Conservation (phyloP, 176 grass and related monocot species). For the Avena eriantha region DNA sequence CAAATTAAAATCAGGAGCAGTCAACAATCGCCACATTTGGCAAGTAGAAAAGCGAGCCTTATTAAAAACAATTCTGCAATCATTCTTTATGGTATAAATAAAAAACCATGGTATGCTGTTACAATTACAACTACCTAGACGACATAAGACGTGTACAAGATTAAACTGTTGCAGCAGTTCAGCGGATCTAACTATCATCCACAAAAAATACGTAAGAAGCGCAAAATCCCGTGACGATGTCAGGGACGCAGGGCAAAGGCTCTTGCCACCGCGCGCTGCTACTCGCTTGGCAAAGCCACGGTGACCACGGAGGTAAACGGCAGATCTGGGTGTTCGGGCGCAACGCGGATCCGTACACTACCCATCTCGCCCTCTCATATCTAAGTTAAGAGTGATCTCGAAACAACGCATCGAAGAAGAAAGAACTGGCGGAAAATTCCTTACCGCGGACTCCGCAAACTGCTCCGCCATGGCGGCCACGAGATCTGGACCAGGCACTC, state of each 20-base stretch:
- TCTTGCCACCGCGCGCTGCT: neutral
- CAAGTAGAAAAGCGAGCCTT: neutral
- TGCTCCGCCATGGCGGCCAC: slow-evolving; percentile 50
- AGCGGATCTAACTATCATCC: slow-evolving; percentile 25
- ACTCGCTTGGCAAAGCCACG: slow-evolving; percentile 7
- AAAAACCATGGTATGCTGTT: neutral
- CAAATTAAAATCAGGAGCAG: neutral
- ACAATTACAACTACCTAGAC: neutral
- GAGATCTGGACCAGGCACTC: slow-evolving; percentile 15
- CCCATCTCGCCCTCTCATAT: neutral
- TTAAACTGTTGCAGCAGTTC: neutral
- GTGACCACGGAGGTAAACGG: neutral
- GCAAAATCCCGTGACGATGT: slow-evolving; percentile 1
- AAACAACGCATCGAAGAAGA: neutral
- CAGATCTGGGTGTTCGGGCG: slow-evolving; percentile 13
- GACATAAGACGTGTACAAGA: neutral
- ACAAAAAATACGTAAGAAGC: neutral
- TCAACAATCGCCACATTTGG: neutral
- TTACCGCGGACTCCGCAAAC: slow-evolving; percentile 58
- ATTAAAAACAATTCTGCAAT: neutral
- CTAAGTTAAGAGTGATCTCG: neutral
- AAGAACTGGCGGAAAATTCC: neutral
- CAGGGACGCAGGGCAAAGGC: neutral
- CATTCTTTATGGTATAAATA: neutral
- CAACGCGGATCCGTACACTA: neutral